Conservation (phyloP, 768 basidiomycete genomes). For the Cystofilobasidium ferigula region DNA sequence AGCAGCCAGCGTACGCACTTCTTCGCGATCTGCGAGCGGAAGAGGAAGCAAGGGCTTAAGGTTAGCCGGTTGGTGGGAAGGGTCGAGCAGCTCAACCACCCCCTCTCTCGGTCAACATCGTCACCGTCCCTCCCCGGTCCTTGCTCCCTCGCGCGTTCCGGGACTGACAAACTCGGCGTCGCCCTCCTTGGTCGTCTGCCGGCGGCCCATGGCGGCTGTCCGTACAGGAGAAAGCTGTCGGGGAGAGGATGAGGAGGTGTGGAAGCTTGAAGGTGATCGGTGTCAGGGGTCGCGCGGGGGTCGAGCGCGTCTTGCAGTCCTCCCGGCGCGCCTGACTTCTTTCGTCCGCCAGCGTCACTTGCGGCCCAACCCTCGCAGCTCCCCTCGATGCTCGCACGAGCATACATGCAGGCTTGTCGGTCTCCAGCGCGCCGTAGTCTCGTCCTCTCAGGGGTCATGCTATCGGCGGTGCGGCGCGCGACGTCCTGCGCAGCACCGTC, state of each 20-base stretch:
- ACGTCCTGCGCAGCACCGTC: neutral
- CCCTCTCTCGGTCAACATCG: neutral
- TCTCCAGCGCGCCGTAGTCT: neutral
- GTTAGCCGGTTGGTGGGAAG: neutral
- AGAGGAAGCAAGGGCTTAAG: neutral
- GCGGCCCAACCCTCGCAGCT: neutral
- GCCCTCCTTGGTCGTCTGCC: constrained; percentile 14
- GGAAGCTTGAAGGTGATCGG: neutral
- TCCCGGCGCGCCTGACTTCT: neutral
- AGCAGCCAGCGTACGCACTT: constrained; percentile 22
- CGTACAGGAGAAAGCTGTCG: too few relatives aligned
- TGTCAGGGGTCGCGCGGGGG: neutral
- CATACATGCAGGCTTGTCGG: too few relatives aligned
- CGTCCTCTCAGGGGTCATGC: neutral
- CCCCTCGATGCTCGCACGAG: too few relatives aligned
- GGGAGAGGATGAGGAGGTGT: neutral
- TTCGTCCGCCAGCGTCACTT: neutral
- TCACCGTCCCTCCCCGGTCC: neutral
- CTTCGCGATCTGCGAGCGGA: constrained; percentile 13
- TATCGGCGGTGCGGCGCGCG: neutral
- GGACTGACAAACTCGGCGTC: constrained; percentile 22
- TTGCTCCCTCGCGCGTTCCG: neutral
- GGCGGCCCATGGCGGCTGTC: neutral
- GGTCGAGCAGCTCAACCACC: neutral
- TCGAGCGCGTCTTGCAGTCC: constrained; percentile 4